Conservation (phyloP, 2,329 filamentous ascomycete species). For the Delphinella strobiligena region DNA sequence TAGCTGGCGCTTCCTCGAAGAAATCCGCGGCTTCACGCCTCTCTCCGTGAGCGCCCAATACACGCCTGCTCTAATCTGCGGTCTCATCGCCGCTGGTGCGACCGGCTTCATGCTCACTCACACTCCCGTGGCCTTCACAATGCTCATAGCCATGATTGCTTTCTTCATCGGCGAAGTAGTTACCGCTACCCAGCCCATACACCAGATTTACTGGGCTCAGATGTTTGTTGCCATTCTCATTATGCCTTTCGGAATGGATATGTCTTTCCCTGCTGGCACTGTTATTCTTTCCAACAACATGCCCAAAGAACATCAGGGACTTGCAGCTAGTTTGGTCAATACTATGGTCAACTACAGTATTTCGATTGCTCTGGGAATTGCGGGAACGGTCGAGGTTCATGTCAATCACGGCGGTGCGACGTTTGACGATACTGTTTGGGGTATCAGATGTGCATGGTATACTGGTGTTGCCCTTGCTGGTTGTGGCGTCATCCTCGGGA, state of each 20-base stretch:
- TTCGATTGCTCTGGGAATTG: constrained; percentile 14
- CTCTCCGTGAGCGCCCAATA: constrained; percentile 22
- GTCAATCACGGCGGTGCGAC: constrained; percentile 9
- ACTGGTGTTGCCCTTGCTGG: constrained; percentile 15
- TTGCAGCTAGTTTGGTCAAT: constrained; percentile 15
- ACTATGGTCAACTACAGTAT: constrained; percentile 19
- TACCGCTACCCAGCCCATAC: constrained; percentile 18
- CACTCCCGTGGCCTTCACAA: constrained; percentile 24
- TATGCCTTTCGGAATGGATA: constrained; percentile 24
- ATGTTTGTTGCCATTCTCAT: constrained; percentile 24
- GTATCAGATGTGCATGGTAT: constrained; percentile 15
- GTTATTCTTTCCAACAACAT: constrained; percentile 18
- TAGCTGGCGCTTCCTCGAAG: constrained; percentile 22
- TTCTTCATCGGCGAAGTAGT: constrained; percentile 22
- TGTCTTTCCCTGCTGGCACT: constrained; percentile 18
- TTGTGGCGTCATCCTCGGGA: constrained; percentile 12
- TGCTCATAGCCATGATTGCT: constrained; percentile 24
- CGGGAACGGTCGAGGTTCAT: constrained; percentile 13
- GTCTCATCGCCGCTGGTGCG: constrained; percentile 22
- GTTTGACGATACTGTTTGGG: constrained; percentile 8
- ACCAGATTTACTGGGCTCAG: constrained; percentile 25
- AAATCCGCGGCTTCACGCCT: constrained; percentile 20
- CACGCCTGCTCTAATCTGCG: constrained; percentile 21
- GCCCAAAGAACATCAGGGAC: constrained; percentile 18
- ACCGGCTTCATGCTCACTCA: constrained; percentile 27